Conservation (phyloP, 1,284 basidiomycete genomes). For the Leccinum fuscescens region DNA sequence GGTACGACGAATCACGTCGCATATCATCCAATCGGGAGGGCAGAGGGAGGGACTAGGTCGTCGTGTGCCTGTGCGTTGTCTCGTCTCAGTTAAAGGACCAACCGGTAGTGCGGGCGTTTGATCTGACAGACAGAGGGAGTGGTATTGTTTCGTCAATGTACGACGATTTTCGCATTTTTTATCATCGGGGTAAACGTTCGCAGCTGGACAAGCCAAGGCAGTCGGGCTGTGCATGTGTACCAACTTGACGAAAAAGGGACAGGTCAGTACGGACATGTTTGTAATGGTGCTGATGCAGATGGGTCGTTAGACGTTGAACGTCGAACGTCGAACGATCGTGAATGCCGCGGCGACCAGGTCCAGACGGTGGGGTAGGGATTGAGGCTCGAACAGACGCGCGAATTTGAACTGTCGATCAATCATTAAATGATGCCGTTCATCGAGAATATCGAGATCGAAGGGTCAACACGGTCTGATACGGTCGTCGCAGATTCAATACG, state of each 20-base stretch:
- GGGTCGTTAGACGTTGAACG: background rate
- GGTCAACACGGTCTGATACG: conserved; percentile 1
- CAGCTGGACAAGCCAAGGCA: background rate
- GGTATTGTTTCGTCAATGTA: background rate
- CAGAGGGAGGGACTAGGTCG: conserved; percentile 4
- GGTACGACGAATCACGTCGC: conserved; percentile 5
- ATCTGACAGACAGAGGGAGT: background rate
- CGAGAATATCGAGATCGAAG: conserved; percentile 3
- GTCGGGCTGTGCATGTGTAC: background rate
- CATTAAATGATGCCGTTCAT: conserved; percentile 7
- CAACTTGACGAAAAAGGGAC: background rate
- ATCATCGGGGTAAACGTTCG: conserved; percentile 4
- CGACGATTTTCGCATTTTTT: background rate
- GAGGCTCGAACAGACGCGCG: background rate
- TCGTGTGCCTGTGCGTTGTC: background rate
- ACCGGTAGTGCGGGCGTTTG: background rate
- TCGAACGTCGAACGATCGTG: background rate
- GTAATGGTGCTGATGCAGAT: background rate
- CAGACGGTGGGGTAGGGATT: background rate
- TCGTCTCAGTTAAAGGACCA: conserved; percentile 6
- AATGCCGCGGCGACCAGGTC: conserved; percentile 4
- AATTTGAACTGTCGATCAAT: conserved; percentile 1
- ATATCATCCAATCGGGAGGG: conserved; percentile 1
- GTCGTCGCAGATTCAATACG: background rate
- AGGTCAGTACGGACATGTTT: background rate